Evolutionary conservation across 805 yeast genomes (phyloP), one percentile per base, ranked within the genome.

Genomic region (Wickerhamiella australiensis): DNA sequence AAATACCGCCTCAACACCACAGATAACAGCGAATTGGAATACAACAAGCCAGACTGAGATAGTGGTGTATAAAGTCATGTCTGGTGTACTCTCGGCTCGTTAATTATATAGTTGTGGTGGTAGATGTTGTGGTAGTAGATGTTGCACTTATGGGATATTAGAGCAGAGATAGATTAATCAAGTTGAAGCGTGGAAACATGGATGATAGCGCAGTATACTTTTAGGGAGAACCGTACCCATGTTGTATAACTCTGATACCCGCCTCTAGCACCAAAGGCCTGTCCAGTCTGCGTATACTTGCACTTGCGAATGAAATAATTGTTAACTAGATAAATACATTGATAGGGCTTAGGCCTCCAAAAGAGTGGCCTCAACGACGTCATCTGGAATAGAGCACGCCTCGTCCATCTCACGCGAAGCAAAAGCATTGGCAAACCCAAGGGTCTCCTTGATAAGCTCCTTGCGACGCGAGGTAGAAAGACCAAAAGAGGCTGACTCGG

Each of bases 371-470:
- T 41, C 44, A 9, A 41, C 44, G 3, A 41, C 31, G 22, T 44
- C 47, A 33, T 35, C 41, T 21, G 29, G 29, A 12, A 45, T 35
- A 13, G 27, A 23, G 33, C 33, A 35, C 17, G 40, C 47, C 53
- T 23, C 43, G 42, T 52, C 56, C 20, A 41, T 47, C 23, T 36
- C 56, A 31, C 48, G 48, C 7, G 35, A 25, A 6, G 49, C 48
- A 35, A 43, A 49, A 5, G 35, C 11, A 3, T 36, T n/a, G 15
- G 49, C 42, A 27, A 46, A 37, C 76, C 88, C 56, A 76, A 86
- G 55, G 9, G 42, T 36, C 43, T 46, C 49, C 79, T 82, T 35
- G 78, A 75, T 42, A 64, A 78, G 15, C 60, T 82, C 55, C 70
- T 74, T 49, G 50, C 58, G 13, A 88, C 80, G 59, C 56, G 64